phyloP scores from a whole-genome alignment of 768 basidiomycete genomes.

The Strobilomyces echinocephalus region DNA sequence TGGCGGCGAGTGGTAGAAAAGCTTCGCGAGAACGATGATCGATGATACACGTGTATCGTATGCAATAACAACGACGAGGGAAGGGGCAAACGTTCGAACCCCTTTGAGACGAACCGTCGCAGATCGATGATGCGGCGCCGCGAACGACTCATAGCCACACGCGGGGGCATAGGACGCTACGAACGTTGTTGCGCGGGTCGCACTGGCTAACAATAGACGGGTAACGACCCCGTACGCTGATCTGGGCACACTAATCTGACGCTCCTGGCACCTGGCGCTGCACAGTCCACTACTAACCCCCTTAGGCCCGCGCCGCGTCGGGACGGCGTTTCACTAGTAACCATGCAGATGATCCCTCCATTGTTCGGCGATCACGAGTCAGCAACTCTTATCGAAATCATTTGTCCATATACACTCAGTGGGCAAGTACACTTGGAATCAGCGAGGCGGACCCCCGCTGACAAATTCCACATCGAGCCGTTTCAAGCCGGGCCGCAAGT shows the following conservation, averaged over 20 bases:
- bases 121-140: background rate
- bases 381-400: background rate
- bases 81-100: constrained; percentile 5
- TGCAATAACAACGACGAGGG: too few species aligned
- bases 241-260: constrained; percentile 2
- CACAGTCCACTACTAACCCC: background rate
- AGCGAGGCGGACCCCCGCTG: background rate
- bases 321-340: constrained; percentile 4
- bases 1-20: background rate
- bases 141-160: constrained; percentile 3
- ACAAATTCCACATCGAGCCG: background rate
- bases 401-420: background rate
- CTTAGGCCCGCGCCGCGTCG: background rate
- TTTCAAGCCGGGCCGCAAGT: background rate
- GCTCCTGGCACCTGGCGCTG: background rate
- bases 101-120: background rate
- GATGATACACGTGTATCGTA: constrained; percentile 16
- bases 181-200: constrained; percentile 2
- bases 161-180: background rate
- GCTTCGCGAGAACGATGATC: background rate
- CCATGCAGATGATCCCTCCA: background rate
- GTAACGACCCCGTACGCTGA: background rate
- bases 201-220: constrained; percentile 5
- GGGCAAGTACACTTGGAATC: background rate
- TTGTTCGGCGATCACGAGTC: constrained; percentile 15